Base-by-base conservation (phyloP, 345 rosid genomes). In the Eucalyptus tenuipes region DNA sequence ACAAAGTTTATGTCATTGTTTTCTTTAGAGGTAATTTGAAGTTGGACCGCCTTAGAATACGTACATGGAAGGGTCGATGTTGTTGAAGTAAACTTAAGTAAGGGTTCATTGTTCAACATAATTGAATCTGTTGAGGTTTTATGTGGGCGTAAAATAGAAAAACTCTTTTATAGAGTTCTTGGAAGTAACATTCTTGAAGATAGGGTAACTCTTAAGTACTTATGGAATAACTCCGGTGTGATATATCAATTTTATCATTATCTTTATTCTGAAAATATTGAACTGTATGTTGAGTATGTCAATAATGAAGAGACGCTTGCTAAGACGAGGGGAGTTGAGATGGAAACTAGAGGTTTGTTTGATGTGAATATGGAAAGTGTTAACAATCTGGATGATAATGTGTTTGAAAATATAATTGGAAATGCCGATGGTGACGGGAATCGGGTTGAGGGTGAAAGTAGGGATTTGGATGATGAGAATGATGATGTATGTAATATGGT, bases 141-240 rank as follows among this genome's bases (percentile, higher is more conserved):
- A 2, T 47, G 7, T 59, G n/a, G n/a, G 2, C 7, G 4, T 10
- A 64, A n/a, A 31, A 66, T 3, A n/a, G 22, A 31, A 17, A 66
- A 66, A 15, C 40, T 66, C 3, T 15, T 64, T 64, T 15, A n/a
- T 14, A 66, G 1, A 66, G 40, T 66, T 66, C 10, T 0, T n/a
- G 10, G 5, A 66, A 66, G 22, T 6, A n/a, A 27, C 2, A 66
- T 13, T n/a, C 10, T 66, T 66, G 6, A 66, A n/a, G 5, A 31
- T n/a, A 1, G 2, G 5, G 5, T 61, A 61, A 29, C 8, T n/a
- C 3, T n/a, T n/a, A n/a, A 33, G 37, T n/a, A n/a, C 1, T n/a
- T 66, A 66, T 66, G 11, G 6, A 5, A 66, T 15, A 14, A 7
- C 2, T 66, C 10, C 0, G 9, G 2, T n/a, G 40, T n/a, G 6